Percentiles rank a stretch among this genome's conserved stretches.
Conservation (phyloP, 345 rosid species). For the Lumnitzera littorea region DNA sequence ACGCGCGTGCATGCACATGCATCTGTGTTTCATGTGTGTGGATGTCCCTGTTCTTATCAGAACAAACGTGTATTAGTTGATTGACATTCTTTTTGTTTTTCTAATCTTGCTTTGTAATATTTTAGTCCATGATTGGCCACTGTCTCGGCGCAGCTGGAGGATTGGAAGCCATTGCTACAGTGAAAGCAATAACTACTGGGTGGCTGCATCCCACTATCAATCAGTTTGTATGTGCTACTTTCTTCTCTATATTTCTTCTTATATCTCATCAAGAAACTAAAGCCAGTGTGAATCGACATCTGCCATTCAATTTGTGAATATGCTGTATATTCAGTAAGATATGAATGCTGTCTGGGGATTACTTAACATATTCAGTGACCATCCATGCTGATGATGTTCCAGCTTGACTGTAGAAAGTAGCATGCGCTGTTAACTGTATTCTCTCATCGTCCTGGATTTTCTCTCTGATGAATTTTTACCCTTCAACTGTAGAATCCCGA, state of each 20-base stretch:
- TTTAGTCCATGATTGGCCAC: conserved; percentile 98
- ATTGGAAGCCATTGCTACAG: conserved; percentile 85
- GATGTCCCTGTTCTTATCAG: background rate
- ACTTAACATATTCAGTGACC: background rate
- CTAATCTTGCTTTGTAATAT: background rate
- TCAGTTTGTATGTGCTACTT: conserved; percentile 64
- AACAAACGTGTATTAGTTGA: background rate
- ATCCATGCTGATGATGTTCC: background rate
- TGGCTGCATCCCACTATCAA: conserved; percentile 95
- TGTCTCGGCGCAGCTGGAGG: conserved; percentile 99
- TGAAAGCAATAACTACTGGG: conserved; percentile 88
- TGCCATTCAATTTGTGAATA: background rate
- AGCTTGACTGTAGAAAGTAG: background rate
- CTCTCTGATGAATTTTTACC: background rate
- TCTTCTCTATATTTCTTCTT: background rate
- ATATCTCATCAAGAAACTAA: background rate
- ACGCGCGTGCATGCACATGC: background rate
- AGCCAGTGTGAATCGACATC: background rate
- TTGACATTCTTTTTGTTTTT: conserved; percentile 6
- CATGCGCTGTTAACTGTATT: background rate
- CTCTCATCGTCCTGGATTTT: background rate
- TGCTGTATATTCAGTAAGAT: too few species aligned
- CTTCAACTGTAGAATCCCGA: conserved; percentile 62
- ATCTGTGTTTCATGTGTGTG: too few species aligned
- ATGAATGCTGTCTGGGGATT: too few species aligned